Evolutionary conservation across 2,329 filamentous ascomycete species (phyloP), one percentile per base, ranked within the genome.

Genomic region (Cladosporium sp.): DNA sequence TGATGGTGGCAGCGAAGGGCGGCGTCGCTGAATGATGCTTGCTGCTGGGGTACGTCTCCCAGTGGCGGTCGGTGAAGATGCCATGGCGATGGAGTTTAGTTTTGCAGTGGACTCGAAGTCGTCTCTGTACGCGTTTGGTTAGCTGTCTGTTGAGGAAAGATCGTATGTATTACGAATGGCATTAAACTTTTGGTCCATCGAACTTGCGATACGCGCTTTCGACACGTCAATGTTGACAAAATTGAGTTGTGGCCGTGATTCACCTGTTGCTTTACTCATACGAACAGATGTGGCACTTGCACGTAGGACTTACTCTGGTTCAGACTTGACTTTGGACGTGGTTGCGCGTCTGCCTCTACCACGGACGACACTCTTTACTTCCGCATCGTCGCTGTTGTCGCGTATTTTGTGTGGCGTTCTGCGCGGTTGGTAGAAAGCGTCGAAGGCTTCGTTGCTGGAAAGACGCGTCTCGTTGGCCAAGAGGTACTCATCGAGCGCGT

Each of bases 401-500:
- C 71, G 71, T 71, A 79, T 79, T 76, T 86, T 86, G 46, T 81
- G 75, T 7, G 84, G 84, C 57, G 84, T 85, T 53, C 85, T 84
- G 76, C 89, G 89, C 23, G 67, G 66, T 75, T 85, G 86, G 23
- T 26, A 97, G 84, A 92, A 97, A 67, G 90, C 88, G 67, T 85
- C 80, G 75, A 97, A 86, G 64, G 82, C 83, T 64, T 88, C 80
- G 70, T 93, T 86, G 66, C 82, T 81, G 62, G 85, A 82, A 75
- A 91, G 89, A 67, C 83, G 84, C 69, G 85, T 81, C 71, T 86
- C 83, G 80, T 97, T 90, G 68, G 86, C 83, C 70, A 87, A 84
- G 55, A 96, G 86, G 78, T 88, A 89, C 56, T 89, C 85, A 72
- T 96, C 91, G 69, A 96, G 86, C 53, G 86, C 86, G 66, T 84